phyloP scores from a whole-genome alignment of 2,329 filamentous ascomycete species.

The Fusarium sp. region DNA sequence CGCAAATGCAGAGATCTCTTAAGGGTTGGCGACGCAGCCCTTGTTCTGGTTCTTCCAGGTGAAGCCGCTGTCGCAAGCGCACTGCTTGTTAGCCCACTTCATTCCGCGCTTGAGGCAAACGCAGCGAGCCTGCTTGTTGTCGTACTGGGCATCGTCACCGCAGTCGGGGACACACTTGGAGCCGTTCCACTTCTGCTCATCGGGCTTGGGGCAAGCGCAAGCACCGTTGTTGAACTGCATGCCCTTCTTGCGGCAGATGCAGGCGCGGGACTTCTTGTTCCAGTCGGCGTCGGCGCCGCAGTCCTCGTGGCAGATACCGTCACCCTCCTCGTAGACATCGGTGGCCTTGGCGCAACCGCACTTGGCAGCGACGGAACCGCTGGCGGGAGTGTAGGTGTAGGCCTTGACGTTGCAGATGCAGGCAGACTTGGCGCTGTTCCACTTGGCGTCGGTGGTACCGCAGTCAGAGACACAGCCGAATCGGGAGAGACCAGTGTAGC shows the following conservation, averaged over 20 bases:
- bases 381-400: neutral
- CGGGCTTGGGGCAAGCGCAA: neutral
- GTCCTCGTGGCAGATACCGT: slow-evolving; percentile 6
- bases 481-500: neutral
- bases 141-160: neutral
- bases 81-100: slow-evolving; percentile 2
- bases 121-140: neutral
- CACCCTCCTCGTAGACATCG: neutral
- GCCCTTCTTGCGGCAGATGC: slow-evolving; percentile 14
- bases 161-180: slow-evolving; percentile 8
- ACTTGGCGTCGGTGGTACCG: neutral
- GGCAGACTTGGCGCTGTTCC: neutral
- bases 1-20: neutral
- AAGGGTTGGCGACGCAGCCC: neutral
- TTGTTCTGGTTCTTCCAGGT: neutral
- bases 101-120: slow-evolving; percentile 3
- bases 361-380: neutral
- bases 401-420: slow-evolving; percentile 1
- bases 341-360: slow-evolving; percentile 1
- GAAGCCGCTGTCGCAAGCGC: neutral
- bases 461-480: slow-evolving; percentile 2
- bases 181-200: neutral
- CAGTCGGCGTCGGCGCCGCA: slow-evolving; percentile 5
- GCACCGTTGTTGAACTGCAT: neutral
- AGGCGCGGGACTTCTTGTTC: neutral